phyloP scores from a whole-genome alignment of 2,329 filamentous ascomycete species.

The Nemania diffusa region DNA sequence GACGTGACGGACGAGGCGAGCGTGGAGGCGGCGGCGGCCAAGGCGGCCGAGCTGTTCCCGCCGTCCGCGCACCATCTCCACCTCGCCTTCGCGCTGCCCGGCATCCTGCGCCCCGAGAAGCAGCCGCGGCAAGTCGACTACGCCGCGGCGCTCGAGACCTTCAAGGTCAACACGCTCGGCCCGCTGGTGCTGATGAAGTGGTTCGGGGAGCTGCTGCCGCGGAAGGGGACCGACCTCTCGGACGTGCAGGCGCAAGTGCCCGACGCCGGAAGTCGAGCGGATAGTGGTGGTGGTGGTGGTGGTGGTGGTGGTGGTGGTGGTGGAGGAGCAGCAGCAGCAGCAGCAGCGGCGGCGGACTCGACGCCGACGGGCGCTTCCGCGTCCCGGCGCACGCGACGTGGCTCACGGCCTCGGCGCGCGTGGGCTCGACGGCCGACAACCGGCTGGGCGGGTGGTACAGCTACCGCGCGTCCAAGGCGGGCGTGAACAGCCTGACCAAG shows the following conservation, averaged over 20 bases:
- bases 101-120: slow-evolving; percentile 78
- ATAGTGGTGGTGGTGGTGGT: background rate
- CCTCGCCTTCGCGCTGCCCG: slow-evolving; percentile 75
- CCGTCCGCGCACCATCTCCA: slow-evolving; percentile 67
- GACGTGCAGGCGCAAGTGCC: background rate
- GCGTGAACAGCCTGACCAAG: slow-evolving; percentile 75
- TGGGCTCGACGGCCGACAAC: slow-evolving; percentile 80
- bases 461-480: slow-evolving; percentile 81
- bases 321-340: no score
- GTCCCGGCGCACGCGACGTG: slow-evolving; percentile 69
- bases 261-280: background rate
- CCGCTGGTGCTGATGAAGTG: slow-evolving; percentile 82
- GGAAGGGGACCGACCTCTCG: slow-evolving; percentile 57
- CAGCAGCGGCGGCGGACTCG: no score
- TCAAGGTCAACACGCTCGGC: slow-evolving; percentile 77
- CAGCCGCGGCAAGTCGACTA: slow-evolving; percentile 72
- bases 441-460: slow-evolving; percentile 81
- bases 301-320: no score
- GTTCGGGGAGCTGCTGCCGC: slow-evolving; percentile 75
- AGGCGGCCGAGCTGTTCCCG: slow-evolving; percentile 65
- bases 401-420: slow-evolving; percentile 80
- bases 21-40: slow-evolving; percentile 65
- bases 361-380: background rate
- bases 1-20: slow-evolving; percentile 70
- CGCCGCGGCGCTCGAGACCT: slow-evolving; percentile 71